Percentiles rank a stretch among this genome's conserved stretches.
Conservation (phyloP, 1,139 yeast species). For the Kluyveromyces sp. region DNA sequence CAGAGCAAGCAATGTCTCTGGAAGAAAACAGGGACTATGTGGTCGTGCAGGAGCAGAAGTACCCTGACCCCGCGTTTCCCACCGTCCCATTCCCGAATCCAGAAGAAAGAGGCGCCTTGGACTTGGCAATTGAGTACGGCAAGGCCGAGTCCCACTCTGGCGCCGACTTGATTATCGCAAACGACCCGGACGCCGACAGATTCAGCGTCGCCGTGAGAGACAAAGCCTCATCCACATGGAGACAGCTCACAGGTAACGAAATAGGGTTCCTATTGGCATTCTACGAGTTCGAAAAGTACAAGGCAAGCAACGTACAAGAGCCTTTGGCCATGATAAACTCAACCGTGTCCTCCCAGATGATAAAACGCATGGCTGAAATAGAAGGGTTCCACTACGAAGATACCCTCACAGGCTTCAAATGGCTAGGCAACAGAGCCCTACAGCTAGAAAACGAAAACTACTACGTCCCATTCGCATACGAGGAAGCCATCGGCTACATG, state of each 20-base stretch:
- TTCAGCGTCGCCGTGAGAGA: conserved; percentile 61
- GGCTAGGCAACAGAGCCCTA: conserved; percentile 90
- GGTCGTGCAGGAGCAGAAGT: conserved; percentile 45
- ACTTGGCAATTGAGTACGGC: conserved; percentile 48
- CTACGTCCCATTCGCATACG: conserved; percentile 80
- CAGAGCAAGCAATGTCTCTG: conserved; percentile 24
- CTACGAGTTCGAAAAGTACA: conserved; percentile 40
- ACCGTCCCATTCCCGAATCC: conserved; percentile 92
- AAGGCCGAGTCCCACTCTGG: too few relatives aligned
- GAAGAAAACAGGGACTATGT: conserved; percentile 30
- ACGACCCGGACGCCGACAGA: conserved; percentile 96
- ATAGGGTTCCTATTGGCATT: conserved; percentile 79
- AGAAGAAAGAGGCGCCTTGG: conserved; percentile 88
- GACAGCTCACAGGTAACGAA: conserved; percentile 85
- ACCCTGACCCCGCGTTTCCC: conserved; percentile 78
- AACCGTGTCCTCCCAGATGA: conserved; percentile 83
- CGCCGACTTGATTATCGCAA: conserved; percentile 64
- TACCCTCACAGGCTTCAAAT: conserved; percentile 91
- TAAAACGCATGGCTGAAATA: conserved; percentile 57
- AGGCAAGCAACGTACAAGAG: conserved; percentile 10
- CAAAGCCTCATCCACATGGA: conserved; percentile 43
- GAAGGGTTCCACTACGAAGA: conserved; percentile 63
- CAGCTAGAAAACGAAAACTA: conserved; percentile 59
- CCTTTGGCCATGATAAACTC: conserved; percentile 65
- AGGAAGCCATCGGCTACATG: conserved; percentile 96